phyloP scores from a whole-genome alignment of 176 grass and related monocot species.

The barley (Hordeum vulgare) region DNA sequence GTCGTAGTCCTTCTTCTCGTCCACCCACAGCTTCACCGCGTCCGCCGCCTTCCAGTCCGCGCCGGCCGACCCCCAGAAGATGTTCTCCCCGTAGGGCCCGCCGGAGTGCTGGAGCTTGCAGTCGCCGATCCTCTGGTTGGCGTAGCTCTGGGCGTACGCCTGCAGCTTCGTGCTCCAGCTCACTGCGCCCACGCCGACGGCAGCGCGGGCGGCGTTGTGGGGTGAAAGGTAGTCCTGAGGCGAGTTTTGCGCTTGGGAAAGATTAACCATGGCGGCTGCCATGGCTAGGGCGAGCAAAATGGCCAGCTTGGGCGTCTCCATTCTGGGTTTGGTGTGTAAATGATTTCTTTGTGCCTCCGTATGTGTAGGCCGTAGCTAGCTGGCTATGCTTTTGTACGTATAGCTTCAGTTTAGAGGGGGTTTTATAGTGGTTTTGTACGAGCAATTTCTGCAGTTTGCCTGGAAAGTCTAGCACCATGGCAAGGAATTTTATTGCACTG shows the following conservation, averaged over 20 bases:
- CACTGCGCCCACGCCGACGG: slow-evolving; percentile 10
- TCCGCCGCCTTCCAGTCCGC: neutral
- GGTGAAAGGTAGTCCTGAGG: neutral
- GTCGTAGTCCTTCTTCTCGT: slow-evolving; percentile 32
- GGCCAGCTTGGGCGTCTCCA: neutral
- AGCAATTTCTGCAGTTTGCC: neutral
- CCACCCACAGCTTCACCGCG: slow-evolving; percentile 23
- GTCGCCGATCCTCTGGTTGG: slow-evolving; percentile 14
- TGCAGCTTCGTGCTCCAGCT: slow-evolving; percentile 23
- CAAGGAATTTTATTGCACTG: neutral
- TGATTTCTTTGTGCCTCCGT: neutral
- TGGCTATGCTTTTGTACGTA: neutral
- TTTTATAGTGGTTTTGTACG: neutral
- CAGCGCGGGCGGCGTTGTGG: slow-evolving; percentile 25
- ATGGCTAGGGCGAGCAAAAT: neutral
- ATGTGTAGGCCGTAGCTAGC: neutral
- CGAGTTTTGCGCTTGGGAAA: neutral
- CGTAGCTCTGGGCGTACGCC: slow-evolving; percentile 25
- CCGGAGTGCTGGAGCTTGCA: slow-evolving; percentile 30
- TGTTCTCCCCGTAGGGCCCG: slow-evolving; percentile 34
- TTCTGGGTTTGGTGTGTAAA: neutral
- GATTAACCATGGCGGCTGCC: neutral
- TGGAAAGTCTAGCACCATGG: neutral
- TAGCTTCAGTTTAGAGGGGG: neutral
- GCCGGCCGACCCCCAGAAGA: slow-evolving; percentile 9